Conservation (phyloP, 2,329 filamentous ascomycete genomes). For the Helotiales sp. region DNA sequence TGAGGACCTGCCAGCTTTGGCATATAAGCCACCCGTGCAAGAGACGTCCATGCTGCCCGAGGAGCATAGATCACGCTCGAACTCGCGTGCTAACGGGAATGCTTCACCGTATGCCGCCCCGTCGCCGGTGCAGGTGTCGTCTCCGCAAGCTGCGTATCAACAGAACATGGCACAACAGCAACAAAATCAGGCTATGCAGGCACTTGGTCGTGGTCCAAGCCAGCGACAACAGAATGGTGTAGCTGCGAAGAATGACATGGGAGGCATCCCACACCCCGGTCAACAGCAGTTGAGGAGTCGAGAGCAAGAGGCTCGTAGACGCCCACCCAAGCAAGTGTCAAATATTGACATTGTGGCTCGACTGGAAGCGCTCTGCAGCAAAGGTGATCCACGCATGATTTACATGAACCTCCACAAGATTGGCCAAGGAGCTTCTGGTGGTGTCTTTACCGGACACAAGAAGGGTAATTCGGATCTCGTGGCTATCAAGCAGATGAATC, state of each 20-base stretch:
- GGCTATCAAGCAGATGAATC: slow-evolving; percentile 99
- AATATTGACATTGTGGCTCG: slow-evolving; percentile 79
- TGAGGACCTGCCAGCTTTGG: slow-evolving; percentile 50
- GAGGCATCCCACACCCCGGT: slow-evolving; percentile 37
- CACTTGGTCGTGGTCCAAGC: slow-evolving; percentile 71
- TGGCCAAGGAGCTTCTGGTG: slow-evolving; percentile 93
- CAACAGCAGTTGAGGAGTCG: slow-evolving; percentile 20
- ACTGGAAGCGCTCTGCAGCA: slow-evolving; percentile 85
- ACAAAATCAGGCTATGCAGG: slow-evolving; percentile 79
- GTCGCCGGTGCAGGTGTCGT: slow-evolving; percentile 18
- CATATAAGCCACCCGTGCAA: slow-evolving; percentile 32
- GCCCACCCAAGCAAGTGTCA: slow-evolving; percentile 71
- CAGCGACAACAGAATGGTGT: slow-evolving; percentile 64
- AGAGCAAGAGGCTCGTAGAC: slow-evolving; percentile 31
- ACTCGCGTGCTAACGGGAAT: slow-evolving; percentile 60
- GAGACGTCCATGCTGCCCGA: slow-evolving; percentile 56
- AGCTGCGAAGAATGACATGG: slow-evolving; percentile 34
- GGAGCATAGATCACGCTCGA: slow-evolving; percentile 67
- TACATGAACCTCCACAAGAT: slow-evolving; percentile 92
- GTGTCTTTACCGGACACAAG: slow-evolving; percentile 91
- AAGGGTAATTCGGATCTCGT: slow-evolving; percentile 82
- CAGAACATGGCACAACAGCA: slow-evolving; percentile 75
- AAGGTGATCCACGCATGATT: slow-evolving; percentile 83
- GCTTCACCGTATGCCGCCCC: slow-evolving; percentile 34
- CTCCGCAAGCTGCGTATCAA: slow-evolving; percentile 50